Conservation (phyloP, 2,329 filamentous ascomycete species). For the Penicillium crustosum region DNA sequence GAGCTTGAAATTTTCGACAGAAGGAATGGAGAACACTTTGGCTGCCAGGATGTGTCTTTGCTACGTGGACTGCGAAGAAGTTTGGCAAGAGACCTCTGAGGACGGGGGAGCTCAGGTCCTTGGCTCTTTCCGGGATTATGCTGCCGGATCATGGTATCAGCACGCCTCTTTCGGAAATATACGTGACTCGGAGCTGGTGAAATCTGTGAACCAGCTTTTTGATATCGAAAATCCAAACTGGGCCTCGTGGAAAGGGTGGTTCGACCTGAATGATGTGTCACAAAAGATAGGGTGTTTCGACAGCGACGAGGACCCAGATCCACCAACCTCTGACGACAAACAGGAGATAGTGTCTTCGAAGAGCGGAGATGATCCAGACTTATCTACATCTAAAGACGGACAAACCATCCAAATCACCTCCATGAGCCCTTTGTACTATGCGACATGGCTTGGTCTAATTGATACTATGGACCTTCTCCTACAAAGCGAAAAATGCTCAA, state of each 20-base stretch:
- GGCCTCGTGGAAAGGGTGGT: neutral
- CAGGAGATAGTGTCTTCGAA: no score
- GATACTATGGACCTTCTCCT: neutral
- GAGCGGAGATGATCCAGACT: neutral
- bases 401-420: neutral
- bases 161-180: neutral
- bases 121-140: conserved; percentile 1
- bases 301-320: no score
- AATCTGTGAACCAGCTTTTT: neutral
- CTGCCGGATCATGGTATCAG: conserved; percentile 1
- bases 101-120: neutral
- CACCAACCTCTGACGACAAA: no score
- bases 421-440: conserved; percentile 8
- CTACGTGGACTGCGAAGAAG: neutral
- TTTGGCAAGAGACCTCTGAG: neutral
- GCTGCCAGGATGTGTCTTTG: no score
- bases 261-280: conserved; percentile 1
- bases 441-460: neutral
- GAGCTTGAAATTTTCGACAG: no score
- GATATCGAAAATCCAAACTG: conserved; percentile 1
- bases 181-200: neutral
- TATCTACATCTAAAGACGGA: neutral
- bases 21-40: no score
- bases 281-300: neutral
- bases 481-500: neutral